Conservation (phyloP, 2,329 filamentous ascomycete species). For the Aspergillus fructus region DNA sequence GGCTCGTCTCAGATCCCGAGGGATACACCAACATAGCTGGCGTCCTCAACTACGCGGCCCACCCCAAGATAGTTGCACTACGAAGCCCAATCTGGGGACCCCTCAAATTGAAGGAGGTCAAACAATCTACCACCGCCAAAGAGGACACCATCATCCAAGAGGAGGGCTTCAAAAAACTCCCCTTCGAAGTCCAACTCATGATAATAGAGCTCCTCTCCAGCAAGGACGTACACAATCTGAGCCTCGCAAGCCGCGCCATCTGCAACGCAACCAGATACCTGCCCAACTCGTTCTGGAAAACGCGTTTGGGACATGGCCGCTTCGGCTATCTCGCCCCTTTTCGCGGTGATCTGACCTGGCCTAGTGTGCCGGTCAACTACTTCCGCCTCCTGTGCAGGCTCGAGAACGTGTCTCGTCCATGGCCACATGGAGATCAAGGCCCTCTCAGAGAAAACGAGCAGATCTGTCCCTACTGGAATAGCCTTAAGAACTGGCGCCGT, state of each 20-base stretch:
- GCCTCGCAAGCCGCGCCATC: slow-evolving; percentile 1
- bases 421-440: too few relatives aligned
- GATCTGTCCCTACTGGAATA: background rate
- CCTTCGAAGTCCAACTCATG: background rate
- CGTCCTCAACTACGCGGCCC: background rate
- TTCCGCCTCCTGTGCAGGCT: background rate
- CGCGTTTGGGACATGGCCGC: background rate
- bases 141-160: too few relatives aligned
- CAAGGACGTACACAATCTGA: background rate
- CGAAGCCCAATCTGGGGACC: background rate
- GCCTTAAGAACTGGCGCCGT: background rate
- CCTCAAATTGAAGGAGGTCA: too few relatives aligned
- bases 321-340: too few relatives aligned
- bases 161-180: slow-evolving; percentile 1
- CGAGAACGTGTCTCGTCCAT: background rate
- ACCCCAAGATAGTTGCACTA: background rate
- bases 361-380: background rate
- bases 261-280: background rate
- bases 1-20: background rate
- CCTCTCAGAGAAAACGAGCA: too few relatives aligned
- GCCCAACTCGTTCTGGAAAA: slow-evolving; percentile 1
- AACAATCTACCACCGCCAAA: too few relatives aligned
- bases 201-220: slow-evolving; percentile 4
- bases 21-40: background rate
- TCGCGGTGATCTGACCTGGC: background rate